A percentile compares a stretch with the other conserved stretches of the same genome.
phyloP scores from a whole-genome alignment of 352 stramenopile species.

The Globisporangium abappressorium region DNA sequence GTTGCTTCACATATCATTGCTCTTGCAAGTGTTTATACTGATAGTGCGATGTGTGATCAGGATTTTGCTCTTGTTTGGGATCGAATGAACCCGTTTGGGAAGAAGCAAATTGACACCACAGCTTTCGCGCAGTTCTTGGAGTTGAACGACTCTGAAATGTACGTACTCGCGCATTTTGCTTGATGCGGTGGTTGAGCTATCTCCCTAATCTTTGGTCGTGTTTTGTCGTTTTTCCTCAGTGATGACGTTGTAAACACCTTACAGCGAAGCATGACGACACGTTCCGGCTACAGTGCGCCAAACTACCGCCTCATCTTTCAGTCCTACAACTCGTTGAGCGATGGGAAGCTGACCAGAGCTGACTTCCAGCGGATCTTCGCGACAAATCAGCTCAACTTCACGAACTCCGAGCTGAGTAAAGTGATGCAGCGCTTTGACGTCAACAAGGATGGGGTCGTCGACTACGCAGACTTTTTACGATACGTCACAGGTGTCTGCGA shows the following conservation, averaged over 20 bases:
- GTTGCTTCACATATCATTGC: background rate
- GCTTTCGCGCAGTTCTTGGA: conserved; percentile 67
- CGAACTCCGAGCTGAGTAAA: conserved; percentile 67
- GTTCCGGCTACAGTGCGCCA: conserved; percentile 51
- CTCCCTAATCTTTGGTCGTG: background rate
- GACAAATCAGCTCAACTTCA: conserved; percentile 66
- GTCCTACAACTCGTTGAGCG: conserved; percentile 64
- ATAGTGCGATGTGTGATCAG: conserved; percentile 21
- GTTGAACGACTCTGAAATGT: conserved; percentile 80
- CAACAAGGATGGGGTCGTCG: conserved; percentile 71
- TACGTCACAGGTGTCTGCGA: conserved; percentile 80
- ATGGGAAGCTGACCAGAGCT: conserved; percentile 58
- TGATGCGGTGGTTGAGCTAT: background rate
- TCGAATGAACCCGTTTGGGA: conserved; percentile 57
- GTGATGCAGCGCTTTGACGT: conserved; percentile 80
- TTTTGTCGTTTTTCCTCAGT: conserved; percentile 22
- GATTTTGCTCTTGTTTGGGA: conserved; percentile 68
- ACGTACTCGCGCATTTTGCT: conserved; percentile 11
- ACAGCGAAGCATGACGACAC: conserved; percentile 66
- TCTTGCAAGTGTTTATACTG: background rate
- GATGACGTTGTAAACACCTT: conserved; percentile 63
- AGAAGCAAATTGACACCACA: conserved; percentile 53
- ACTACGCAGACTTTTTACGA: conserved; percentile 76
- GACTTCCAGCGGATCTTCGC: conserved; percentile 78
- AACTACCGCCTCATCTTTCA: conserved; percentile 82